Percentiles rank a stretch among this genome's conserved stretches.
These are phyloP conservation scores for Coemansia sp. DNA, from an alignment of 192 early-diverging fungal species.

Conservation along the genomic window DNA sequence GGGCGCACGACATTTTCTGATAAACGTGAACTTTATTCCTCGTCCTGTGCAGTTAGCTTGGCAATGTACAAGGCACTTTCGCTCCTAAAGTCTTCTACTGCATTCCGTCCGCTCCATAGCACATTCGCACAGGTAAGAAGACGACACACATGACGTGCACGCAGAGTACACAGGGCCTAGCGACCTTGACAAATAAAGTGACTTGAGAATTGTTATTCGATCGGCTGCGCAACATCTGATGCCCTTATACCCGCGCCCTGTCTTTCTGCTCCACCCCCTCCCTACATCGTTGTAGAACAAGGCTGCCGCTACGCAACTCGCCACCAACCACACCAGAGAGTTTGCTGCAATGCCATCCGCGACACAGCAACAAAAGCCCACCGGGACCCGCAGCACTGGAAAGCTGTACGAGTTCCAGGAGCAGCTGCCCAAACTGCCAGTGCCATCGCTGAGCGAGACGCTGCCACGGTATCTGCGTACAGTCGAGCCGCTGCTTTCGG, in stretches of 20 bases:
- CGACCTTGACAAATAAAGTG: slow-evolving; percentile 8
- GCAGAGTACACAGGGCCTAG: neutral
- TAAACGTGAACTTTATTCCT: neutral
- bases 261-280: neutral
- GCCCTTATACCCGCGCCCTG: neutral
- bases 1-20: neutral
- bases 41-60: neutral
- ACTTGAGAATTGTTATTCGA: neutral
- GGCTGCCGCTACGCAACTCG: slow-evolving; percentile 16
- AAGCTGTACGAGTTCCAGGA: slow-evolving; percentile 74
- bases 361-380: slow-evolving; percentile 20
- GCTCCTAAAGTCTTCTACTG: slow-evolving; percentile 32
- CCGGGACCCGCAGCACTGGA: slow-evolving; percentile 25
- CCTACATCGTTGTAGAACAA: slow-evolving; percentile 12
- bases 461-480: slow-evolving; percentile 78
- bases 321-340: neutral
- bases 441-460: slow-evolving; percentile 82
- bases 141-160: neutral
- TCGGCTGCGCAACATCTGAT: neutral
- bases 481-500: slow-evolving; percentile 69
- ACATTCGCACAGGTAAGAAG: slow-evolving; percentile 32
- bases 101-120: slow-evolving; percentile 31
- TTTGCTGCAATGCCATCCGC: slow-evolving; percentile 30
- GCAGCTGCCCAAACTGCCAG: slow-evolving; percentile 84
- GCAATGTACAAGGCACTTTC: slow-evolving; percentile 53